phyloP scores from a whole-genome alignment of 345 rosid species.

The Ceriops zippeliana region DNA sequence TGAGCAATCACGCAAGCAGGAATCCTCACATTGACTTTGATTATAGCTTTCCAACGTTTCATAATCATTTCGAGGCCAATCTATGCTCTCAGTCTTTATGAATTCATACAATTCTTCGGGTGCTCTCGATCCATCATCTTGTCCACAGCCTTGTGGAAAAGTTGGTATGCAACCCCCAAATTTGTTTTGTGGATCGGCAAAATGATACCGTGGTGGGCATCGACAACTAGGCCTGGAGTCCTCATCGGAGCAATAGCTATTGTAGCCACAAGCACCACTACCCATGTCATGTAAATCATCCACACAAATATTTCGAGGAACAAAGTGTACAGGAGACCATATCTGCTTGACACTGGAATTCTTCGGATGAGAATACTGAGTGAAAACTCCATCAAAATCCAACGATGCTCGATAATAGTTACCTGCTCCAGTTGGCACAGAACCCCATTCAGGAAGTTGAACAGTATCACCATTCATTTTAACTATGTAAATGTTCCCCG shows the following conservation, averaged over 20 bases:
- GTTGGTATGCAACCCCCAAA: conserved; percentile 18
- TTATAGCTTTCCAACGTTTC: conserved; percentile 10
- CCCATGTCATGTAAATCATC: background rate
- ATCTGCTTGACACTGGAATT: background rate
- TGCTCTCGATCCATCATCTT: conserved; percentile 6
- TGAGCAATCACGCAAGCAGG: conserved; percentile 14
- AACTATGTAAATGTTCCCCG: no score
- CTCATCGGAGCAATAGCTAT: conserved; percentile 9
- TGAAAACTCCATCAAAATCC: conserved; percentile 22
- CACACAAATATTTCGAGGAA: conserved; percentile 6
- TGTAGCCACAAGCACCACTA: conserved; percentile 18
- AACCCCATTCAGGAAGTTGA: no score
- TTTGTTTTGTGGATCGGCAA: conserved; percentile 4
- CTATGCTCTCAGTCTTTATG: background rate
- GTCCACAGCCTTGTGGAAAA: conserved; percentile 13
- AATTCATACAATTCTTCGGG: conserved; percentile 9
- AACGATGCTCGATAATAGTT: no score
- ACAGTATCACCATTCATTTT: no score
- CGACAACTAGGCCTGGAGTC: conserved; percentile 6
- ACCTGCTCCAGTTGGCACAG: no score
- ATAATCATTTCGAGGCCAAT: conserved; percentile 19
- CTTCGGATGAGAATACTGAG: conserved; percentile 18
- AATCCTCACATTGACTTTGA: conserved; percentile 6
- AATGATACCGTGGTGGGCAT: conserved; percentile 11
- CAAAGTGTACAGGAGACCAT: conserved; percentile 1